Evolutionary conservation across 2,329 filamentous ascomycete genomes (phyloP).

Genomic region (Plectosphaerella sp.): DNA sequence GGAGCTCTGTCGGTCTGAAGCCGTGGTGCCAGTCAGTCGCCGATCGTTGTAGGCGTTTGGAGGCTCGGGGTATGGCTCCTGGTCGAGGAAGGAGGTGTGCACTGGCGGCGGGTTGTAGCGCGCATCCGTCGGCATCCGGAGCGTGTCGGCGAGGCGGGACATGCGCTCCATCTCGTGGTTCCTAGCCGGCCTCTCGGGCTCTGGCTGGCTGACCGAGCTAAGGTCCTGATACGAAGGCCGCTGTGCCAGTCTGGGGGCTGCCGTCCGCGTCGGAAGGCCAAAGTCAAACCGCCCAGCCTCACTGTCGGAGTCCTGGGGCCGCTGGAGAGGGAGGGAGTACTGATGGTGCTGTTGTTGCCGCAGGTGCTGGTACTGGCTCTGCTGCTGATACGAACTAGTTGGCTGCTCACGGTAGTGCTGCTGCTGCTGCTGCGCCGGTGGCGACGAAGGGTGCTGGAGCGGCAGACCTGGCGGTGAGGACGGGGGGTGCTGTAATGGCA

Average conservation of each 20-base stretch:
- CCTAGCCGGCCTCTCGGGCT: no score
- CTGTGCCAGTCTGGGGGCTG: background rate
- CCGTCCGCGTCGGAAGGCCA: background rate
- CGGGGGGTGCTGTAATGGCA: no score
- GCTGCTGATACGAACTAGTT: no score
- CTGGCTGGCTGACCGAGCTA: background rate
- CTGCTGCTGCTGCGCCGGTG: no score
- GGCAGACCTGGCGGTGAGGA: no score
- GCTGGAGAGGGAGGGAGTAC: background rate
- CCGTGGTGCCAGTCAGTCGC: background rate
- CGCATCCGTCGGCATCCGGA: background rate
- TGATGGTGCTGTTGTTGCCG: no score
- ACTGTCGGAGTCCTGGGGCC: background rate
- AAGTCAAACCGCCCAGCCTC: conserved; percentile 1
- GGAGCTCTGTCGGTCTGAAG: conserved; percentile 1
- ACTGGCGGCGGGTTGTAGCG: background rate
- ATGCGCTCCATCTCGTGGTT: background rate
- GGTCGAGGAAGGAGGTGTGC: background rate
- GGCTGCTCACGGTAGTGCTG: no score
- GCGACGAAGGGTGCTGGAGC: no score
- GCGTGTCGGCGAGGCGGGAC: background rate
- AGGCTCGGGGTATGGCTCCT: background rate
- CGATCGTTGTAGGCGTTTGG: background rate
- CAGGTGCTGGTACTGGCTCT: no score
- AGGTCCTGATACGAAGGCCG: background rate